phyloP scores from a whole-genome alignment of 228 moss, liverwort and hornwort species.

The Sphagnum fallax region DNA sequence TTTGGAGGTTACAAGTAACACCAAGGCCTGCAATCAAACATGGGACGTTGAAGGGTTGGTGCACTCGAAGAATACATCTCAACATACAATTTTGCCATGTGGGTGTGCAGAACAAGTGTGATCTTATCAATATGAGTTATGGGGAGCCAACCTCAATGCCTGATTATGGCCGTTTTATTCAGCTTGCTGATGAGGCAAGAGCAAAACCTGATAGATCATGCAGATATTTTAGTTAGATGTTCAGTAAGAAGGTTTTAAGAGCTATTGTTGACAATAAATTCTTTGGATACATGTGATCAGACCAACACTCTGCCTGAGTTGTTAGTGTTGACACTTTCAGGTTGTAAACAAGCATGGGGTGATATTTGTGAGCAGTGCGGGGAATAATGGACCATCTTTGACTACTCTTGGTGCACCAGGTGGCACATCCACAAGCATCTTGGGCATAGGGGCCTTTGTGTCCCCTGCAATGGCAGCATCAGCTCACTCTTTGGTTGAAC shows the following conservation, averaged over 20 bases:
- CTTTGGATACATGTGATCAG: too few species aligned
- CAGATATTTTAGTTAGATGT: too few species aligned
- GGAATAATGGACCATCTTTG: constrained; percentile 94
- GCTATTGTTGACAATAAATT: too few species aligned
- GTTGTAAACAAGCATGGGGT: constrained; percentile 92
- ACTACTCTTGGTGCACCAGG: constrained; percentile 91
- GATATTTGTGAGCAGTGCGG: constrained; percentile 92
- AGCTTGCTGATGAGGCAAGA: constrained; percentile 82
- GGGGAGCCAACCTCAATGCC: constrained; percentile 84
- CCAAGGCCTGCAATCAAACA: too few species aligned
- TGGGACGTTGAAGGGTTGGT: too few species aligned
- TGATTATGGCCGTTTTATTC: constrained; percentile 86
- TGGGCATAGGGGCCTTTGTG: constrained; percentile 89
- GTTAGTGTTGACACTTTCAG: constrained; percentile 24
- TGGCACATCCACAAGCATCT: constrained; percentile 84
- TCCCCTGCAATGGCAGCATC: constrained; percentile 92
- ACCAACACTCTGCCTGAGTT: neutral
- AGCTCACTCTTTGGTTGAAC: constrained; percentile 86
- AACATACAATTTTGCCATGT: too few species aligned
- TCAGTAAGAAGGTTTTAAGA: too few species aligned
- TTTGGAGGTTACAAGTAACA: too few species aligned
- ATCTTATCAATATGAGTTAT: constrained; percentile 99
- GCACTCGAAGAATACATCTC: too few species aligned
- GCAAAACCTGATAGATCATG: too few species aligned
- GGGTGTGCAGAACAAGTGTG: constrained; percentile 70